Evolutionary conservation across 1,284 basidiomycete species (phyloP).

Genomic region (Schizophyllum commune): DNA sequence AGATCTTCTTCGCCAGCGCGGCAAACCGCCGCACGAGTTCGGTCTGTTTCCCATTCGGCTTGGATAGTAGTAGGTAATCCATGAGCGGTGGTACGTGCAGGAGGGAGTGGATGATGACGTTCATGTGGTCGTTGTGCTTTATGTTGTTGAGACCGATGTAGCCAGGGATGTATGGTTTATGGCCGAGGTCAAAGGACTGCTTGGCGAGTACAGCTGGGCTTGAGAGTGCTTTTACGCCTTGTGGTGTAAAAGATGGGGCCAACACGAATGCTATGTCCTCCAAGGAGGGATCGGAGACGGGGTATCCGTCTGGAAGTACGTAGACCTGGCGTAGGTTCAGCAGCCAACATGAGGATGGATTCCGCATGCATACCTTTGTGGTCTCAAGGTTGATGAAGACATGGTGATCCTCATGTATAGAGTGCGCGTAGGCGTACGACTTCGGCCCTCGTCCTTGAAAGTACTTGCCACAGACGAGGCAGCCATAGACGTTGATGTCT

Average conservation of each 20-base stretch:
- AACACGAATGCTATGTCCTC: constrained; percentile 93
- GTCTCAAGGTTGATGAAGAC: constrained; percentile 96
- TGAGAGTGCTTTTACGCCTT: constrained; percentile 44
- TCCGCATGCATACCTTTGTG: constrained; percentile 56
- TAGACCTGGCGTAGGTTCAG: constrained; percentile 63
- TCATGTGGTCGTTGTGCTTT: constrained; percentile 95
- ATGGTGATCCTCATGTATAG: constrained; percentile 96
- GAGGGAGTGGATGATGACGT: constrained; percentile 92
- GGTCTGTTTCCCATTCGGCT: constrained; percentile 63
- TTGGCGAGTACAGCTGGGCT: constrained; percentile 56
- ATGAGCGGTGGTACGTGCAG: constrained; percentile 88
- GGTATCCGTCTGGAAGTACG: constrained; percentile 96
- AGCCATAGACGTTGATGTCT: constrained; percentile 97
- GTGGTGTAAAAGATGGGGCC: constrained; percentile 70
- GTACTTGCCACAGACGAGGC: constrained; percentile 97
- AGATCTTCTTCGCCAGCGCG: constrained; percentile 82
- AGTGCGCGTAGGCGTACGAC: constrained; percentile 94
- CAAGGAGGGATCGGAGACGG: constrained; percentile 90
- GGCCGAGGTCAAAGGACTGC: constrained; percentile 78
- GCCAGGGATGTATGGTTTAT: constrained; percentile 83
- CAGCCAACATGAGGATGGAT: constrained; percentile 8
- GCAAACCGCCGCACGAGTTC: constrained; percentile 88
- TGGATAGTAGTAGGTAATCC: constrained; percentile 77
- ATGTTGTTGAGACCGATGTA: constrained; percentile 98
- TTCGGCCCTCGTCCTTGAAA: constrained; percentile 94